These are phyloP conservation scores for Pyrenula massariospora DNA, from an alignment of 495 filamentous ascomycete species.

Conservation along the genomic window DNA sequence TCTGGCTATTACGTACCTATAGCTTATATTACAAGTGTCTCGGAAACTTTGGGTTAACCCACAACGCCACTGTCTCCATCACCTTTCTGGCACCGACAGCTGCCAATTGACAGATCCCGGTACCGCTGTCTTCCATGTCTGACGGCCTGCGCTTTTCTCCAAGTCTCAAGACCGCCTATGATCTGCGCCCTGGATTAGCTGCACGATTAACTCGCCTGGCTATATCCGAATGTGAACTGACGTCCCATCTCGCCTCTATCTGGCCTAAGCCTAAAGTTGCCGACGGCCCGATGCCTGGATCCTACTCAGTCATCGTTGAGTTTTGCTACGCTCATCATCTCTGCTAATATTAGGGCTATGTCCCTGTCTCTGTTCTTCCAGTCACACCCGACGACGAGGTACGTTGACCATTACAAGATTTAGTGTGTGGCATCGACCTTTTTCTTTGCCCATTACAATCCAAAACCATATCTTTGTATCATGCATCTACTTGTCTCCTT, in stretches of 20 bases:
- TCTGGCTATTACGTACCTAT: not conserved
- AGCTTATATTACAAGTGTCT: not conserved
- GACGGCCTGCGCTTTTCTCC: not conserved
- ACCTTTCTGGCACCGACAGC: not conserved
- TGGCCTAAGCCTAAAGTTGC: not conserved
- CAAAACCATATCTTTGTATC: not conserved
- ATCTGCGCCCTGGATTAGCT: not conserved
- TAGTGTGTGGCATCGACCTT: not conserved
- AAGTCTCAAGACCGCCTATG: not conserved
- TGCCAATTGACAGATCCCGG: not conserved
- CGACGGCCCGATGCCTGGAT: not conserved
- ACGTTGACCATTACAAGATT: not conserved
- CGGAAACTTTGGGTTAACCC: not conserved
- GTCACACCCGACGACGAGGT: not conserved
- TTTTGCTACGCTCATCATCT: not conserved
- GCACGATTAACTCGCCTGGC: not conserved
- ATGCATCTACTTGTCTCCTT: not conserved
- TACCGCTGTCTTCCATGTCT: not conserved
- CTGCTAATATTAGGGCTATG: not conserved
- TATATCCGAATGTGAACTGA: not conserved
- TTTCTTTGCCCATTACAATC: not conserved
- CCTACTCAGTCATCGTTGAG: not conserved
- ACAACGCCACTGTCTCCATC: not conserved
- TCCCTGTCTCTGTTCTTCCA: not conserved
- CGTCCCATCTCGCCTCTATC: not conserved